A percentile compares a stretch with the other conserved stretches of the same genome.
These are phyloP conservation scores for Globisporangium spinosum DNA, from an alignment of 352 stramenopile genomes.

Conservation along the genomic window DNA sequence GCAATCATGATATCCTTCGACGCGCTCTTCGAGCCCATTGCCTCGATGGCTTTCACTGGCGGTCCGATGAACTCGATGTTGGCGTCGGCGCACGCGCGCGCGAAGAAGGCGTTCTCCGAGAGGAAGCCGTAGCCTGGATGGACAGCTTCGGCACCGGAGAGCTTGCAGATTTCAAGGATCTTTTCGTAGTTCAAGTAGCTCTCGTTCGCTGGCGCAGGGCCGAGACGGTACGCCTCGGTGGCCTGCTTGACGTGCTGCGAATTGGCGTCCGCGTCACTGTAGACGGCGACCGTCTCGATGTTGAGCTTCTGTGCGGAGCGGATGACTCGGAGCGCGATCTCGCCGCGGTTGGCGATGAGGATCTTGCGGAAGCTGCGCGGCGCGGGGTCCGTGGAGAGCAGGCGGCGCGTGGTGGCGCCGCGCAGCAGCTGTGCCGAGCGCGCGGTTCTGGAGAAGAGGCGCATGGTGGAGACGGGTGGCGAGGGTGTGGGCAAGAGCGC, in stretches of 20 bases:
- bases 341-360: slow-evolving; percentile 88
- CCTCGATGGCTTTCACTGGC: slow-evolving; percentile 78
- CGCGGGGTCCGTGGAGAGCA: slow-evolving; percentile 27
- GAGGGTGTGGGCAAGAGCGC: too few species aligned
- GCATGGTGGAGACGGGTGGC: slow-evolving; percentile 8
- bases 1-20: slow-evolving; percentile 91
- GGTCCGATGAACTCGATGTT: slow-evolving; percentile 91
- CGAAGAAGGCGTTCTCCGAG: slow-evolving; percentile 86
- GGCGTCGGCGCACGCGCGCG: slow-evolving; percentile 55
- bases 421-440: slow-evolving; percentile 17
- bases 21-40: slow-evolving; percentile 91
- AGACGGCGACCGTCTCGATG: slow-evolving; percentile 90
- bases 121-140: slow-evolving; percentile 91
- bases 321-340: slow-evolving; percentile 88
- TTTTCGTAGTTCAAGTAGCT: slow-evolving; percentile 79
- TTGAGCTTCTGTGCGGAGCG: slow-evolving; percentile 82
- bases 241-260: slow-evolving; percentile 75
- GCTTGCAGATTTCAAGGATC: slow-evolving; percentile 67
- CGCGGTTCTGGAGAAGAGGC: slow-evolving; percentile 12
- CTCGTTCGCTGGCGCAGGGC: slow-evolving; percentile 60
- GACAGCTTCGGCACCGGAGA: slow-evolving; percentile 71
- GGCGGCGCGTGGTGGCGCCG: slow-evolving; percentile 11
- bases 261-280: slow-evolving; percentile 84
- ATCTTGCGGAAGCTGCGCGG: slow-evolving; percentile 83
- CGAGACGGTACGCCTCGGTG: slow-evolving; percentile 66